Evolutionary conservation across 2,329 filamentous ascomycete species (phyloP), one percentile per base, ranked within the genome.

Genomic region (Zalaria sp.): DNA sequence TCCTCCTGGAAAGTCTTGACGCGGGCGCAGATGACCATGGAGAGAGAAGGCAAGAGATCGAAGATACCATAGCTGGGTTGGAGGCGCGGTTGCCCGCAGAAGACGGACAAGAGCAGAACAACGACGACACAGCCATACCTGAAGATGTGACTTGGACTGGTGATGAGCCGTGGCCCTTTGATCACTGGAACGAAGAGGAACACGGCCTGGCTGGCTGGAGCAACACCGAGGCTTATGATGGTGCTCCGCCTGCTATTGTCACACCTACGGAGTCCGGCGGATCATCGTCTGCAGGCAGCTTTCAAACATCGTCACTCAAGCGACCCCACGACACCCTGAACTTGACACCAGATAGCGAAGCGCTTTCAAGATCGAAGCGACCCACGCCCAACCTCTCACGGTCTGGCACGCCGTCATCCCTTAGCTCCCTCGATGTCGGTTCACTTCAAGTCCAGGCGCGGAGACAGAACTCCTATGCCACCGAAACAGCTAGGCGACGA

Each of bases 1-100:
- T 58, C 5, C 45, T 58, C 3, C 50, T 59, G 4, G 46, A 50
- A 5, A 55, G 46, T 5, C 51, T 62, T n/a, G 57, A 59, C 28
- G 31, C 39, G 3, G 50, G 44, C 27, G 51, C 54, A 25, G 55
- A 56, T 36, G 51, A 57, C 38, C 57, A 55, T 39, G 41, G 44
- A 5, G 43, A 49, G 7, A 45, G 44, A 11, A 50, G 50, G 29
- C 44, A 44, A 8, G 48, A 52, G 11, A 45, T 54, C 5, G 41
- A 53, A 43, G 35, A 38, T 1, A 51, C 41, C 9, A 57, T 52
- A 38, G 10, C 25, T 18, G 44, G 51, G 5, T 43, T 58, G 4
- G 45, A 53, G 31, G 18, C 42, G 9, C 43, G 46, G 11, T 41
- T 55, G 41, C 25, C 35, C 7, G 7, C 25, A 25, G 35, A 25